Evolutionary conservation across 306 rosid genomes (phyloP).

Genomic region (Elaeagnus macrophylla): DNA sequence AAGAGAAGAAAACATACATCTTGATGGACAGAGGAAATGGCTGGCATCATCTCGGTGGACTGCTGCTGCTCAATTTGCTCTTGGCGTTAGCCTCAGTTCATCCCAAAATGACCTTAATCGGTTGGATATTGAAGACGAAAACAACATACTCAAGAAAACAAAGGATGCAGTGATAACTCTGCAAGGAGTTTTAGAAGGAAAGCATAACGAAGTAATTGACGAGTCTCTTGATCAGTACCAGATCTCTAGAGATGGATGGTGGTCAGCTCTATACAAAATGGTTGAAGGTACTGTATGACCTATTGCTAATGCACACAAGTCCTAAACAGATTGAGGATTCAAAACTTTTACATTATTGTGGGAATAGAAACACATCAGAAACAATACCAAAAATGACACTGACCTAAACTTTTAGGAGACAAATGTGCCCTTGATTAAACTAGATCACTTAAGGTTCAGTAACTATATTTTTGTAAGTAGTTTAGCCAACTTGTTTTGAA

Average conservation of each 20-base stretch:
- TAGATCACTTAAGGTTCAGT: too few relatives aligned
- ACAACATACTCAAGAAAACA: conserved; percentile 43
- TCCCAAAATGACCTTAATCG: conserved; percentile 61
- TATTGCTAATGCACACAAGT: conserved; percentile 16
- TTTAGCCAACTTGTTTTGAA: too few relatives aligned
- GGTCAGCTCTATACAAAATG: conserved; percentile 73
- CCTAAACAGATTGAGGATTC: background rate
- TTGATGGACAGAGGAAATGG: conserved; percentile 39
- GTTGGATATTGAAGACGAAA: conserved; percentile 33
- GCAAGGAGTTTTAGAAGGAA: conserved; percentile 78
- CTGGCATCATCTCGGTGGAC: conserved; percentile 59
- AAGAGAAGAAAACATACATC: conserved; percentile 24
- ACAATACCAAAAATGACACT: conserved; percentile 2
- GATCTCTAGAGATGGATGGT: conserved; percentile 51
- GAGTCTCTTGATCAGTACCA: conserved; percentile 39
- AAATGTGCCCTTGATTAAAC: background rate
- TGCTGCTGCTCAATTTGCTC: conserved; percentile 77
- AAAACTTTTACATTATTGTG: conserved; percentile 46
- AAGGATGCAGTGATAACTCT: conserved; percentile 62
- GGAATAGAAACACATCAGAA: conserved; percentile 31
- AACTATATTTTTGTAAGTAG: too few relatives aligned
- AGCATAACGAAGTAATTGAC: conserved; percentile 61
- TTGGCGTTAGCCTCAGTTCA: conserved; percentile 75
- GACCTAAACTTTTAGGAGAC: background rate
- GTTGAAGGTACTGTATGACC: conserved; percentile 58